phyloP scores from a whole-genome alignment of 352 stramenopile genomes.

The Blastocystis sp. region DNA sequence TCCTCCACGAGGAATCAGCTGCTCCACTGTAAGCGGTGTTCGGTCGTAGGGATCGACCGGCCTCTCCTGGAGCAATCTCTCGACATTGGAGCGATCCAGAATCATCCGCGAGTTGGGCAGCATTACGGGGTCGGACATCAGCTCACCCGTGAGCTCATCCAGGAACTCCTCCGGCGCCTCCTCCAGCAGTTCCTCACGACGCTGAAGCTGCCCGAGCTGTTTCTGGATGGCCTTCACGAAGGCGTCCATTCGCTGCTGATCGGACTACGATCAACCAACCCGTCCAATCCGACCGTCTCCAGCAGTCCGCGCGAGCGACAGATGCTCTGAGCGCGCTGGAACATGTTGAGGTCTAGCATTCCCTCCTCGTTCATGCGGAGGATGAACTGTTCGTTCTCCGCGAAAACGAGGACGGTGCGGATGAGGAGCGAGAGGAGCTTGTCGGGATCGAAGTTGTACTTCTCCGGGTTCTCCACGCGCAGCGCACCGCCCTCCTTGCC shows the following conservation, averaged over 20 bases:
- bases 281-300: background rate
- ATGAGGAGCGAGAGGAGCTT: slow-evolving; percentile 34
- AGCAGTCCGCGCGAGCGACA: background rate
- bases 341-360: background rate
- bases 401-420: slow-evolving; percentile 2
- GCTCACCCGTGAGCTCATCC: slow-evolving; percentile 30
- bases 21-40: slow-evolving; percentile 40
- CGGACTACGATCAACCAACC: slow-evolving; percentile 6
- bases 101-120: slow-evolving; percentile 21
- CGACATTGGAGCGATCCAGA: slow-evolving; percentile 38
- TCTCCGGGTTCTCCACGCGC: slow-evolving; percentile 35
- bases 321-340: slow-evolving; percentile 1
- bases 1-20: slow-evolving; percentile 18
- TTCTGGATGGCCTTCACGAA: background rate
- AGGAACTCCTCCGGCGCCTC: slow-evolving; percentile 34
- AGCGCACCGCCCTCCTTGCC: slow-evolving; percentile 28
- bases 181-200: slow-evolving; percentile 5
- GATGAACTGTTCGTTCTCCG: slow-evolving; percentile 3
- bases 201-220: background rate
- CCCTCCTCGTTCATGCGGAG: slow-evolving; percentile 26
- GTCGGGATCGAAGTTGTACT: slow-evolving; percentile 49
- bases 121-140: slow-evolving; percentile 50
- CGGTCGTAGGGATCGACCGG: slow-evolving; percentile 35
- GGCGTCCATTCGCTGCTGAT: background rate
- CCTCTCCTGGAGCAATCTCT: background rate